phyloP scores from a whole-genome alignment of 139 green algal species.

The Dunaliella sp. region DNA sequence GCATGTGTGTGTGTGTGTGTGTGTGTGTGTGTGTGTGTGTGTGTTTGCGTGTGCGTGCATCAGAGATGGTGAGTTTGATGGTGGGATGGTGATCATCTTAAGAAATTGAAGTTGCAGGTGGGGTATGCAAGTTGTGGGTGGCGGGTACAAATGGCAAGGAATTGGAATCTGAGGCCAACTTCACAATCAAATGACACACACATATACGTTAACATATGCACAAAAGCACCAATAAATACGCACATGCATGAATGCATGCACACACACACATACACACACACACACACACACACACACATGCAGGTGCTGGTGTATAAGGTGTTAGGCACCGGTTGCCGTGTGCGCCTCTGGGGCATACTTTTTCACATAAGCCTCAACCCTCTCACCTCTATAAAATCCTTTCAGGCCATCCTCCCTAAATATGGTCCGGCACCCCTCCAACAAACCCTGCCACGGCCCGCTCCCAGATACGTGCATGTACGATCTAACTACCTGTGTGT shows the following conservation, averaged over 20 bases:
- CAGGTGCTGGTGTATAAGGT: too few species aligned
- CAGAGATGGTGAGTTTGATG: background rate
- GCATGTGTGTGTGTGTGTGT: slow-evolving; percentile 53
- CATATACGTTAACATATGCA: background rate
- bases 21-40: background rate
- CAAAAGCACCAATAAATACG: background rate
- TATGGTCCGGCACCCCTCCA: slow-evolving; percentile 31
- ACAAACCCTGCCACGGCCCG: slow-evolving; percentile 68
- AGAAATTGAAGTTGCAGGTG: background rate
- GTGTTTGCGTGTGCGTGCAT: background rate
- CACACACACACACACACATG: background rate
- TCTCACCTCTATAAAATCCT: slow-evolving; percentile 70
- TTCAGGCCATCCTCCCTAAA: slow-evolving; percentile 59
- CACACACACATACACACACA: background rate
- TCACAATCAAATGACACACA: too few species aligned
- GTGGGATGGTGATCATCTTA: background rate
- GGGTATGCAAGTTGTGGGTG: background rate
- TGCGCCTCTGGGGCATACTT: too few species aligned
- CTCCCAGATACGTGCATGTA: slow-evolving; percentile 77
- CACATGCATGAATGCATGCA: background rate
- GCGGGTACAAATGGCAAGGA: background rate
- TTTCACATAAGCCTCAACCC: too few species aligned
- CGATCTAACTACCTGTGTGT: slow-evolving; percentile 57
- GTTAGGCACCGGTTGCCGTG: too few species aligned
- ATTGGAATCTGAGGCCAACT: background rate